Conservation (phyloP, 768 basidiomycete genomes). For the Lentinula detonsa region DNA sequence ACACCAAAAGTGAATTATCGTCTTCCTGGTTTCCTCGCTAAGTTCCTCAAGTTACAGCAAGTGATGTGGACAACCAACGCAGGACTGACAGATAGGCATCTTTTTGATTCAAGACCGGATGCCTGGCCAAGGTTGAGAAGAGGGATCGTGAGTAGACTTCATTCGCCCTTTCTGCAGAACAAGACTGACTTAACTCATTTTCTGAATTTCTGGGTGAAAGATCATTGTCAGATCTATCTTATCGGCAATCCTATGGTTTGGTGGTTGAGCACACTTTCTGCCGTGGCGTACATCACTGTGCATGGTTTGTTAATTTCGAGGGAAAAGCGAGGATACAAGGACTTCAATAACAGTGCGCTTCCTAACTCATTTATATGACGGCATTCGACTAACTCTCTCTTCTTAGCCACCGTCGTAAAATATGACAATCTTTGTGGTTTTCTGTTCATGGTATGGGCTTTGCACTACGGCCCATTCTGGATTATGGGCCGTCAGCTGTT, state of each 20-base stretch:
- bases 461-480: slow-evolving; percentile 98
- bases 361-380: not conserved
- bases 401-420: slow-evolving; percentile 78
- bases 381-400: not conserved
- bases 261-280: slow-evolving; percentile 76
- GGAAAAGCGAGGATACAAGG: slow-evolving; percentile 84
- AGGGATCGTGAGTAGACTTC: slow-evolving; percentile 71
- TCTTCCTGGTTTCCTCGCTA: slow-evolving; percentile 82
- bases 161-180: not conserved
- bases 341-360: slow-evolving; percentile 84
- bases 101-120: slow-evolving; percentile 89
- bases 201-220: slow-evolving; percentile 96
- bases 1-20: slow-evolving; percentile 84
- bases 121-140: slow-evolving; percentile 88
- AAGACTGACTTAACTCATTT: not conserved
- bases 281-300: slow-evolving; percentile 58
- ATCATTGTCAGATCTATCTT: slow-evolving; percentile 92
- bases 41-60: slow-evolving; percentile 86
- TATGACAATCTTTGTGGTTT: slow-evolving; percentile 90
- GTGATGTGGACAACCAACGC: slow-evolving; percentile 99
- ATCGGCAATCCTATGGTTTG: slow-evolving; percentile 93
- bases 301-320: slow-evolving; percentile 82
- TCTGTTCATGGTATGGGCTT: slow-evolving; percentile 84
- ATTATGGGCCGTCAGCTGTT: slow-evolving; percentile 96
- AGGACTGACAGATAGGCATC: slow-evolving; percentile 90